Evolutionary conservation across 345 rosid species (phyloP).

Genomic region (Arabidopsis suecica): DNA sequence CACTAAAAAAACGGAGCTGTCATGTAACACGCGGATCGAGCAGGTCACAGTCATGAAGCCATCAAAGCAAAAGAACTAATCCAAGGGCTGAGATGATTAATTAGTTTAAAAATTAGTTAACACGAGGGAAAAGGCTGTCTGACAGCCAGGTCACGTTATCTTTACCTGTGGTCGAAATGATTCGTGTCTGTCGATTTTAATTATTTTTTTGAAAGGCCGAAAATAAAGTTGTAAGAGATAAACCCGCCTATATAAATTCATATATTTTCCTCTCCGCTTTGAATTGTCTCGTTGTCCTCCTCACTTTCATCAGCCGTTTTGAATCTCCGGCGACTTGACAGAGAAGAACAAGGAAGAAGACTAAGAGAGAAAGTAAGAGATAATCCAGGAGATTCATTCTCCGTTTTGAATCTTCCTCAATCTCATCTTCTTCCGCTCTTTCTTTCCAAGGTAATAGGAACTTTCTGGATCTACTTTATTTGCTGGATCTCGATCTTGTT

Average conservation of each 20-base stretch:
- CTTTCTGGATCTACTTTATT: conserved; percentile 41
- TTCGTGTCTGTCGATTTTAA: conserved; percentile 34
- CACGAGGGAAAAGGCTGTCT: conserved; percentile 50
- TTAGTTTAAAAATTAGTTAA: conserved; percentile 21
- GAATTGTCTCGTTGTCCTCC: conserved; percentile 40
- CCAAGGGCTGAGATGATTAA: conserved; percentile 41
- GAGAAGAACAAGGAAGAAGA: conserved; percentile 5
- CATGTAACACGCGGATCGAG: conserved; percentile 39
- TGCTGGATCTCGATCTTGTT: conserved; percentile 37
- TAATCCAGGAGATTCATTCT: not conserved
- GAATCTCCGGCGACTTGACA: conserved; percentile 40
- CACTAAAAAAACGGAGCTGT: conserved; percentile 38
- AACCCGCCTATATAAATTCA: conserved; percentile 47
- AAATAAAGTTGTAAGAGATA: conserved; percentile 34
- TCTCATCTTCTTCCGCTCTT: conserved; percentile 36
- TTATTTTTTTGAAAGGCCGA: conserved; percentile 39
- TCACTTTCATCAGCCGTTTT: conserved; percentile 39
- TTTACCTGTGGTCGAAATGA: conserved; percentile 49
- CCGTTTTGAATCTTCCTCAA: conserved; percentile 21
- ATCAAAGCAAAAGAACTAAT: conserved; percentile 30
- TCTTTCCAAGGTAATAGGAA: conserved; percentile 35
- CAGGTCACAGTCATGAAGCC: conserved; percentile 35
- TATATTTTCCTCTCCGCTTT: conserved; percentile 19
- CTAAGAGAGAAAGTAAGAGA: not conserved
- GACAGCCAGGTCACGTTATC: conserved; percentile 54